Conservation (phyloP, 805 yeast species). For the Spathaspora boniae region DNA sequence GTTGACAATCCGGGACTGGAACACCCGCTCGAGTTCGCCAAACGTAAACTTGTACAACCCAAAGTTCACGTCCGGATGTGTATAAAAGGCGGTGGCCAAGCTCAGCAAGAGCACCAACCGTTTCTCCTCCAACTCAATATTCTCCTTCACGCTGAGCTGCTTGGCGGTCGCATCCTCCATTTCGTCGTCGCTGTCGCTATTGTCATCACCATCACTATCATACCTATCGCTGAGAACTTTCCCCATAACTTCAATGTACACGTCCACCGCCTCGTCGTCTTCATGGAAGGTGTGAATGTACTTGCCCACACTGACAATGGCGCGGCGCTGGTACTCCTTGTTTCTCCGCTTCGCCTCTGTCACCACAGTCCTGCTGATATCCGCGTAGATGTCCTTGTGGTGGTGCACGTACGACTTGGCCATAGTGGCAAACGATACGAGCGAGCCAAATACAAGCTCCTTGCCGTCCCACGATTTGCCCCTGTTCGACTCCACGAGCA, state of each 20-base stretch:
- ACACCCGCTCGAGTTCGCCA: slow-evolving; percentile 19
- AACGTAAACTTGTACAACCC: slow-evolving; percentile 26
- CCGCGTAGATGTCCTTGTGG: slow-evolving; percentile 24
- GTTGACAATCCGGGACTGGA: slow-evolving; percentile 24
- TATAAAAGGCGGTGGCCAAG: slow-evolving; percentile 29
- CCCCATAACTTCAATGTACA: slow-evolving; percentile 35
- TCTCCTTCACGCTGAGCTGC: slow-evolving; percentile 36
- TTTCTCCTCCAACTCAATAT: slow-evolving; percentile 48
- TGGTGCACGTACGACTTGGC: slow-evolving; percentile 32
- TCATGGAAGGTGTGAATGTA: slow-evolving; percentile 39
- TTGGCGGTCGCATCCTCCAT: slow-evolving; percentile 17
- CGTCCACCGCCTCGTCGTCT: slow-evolving; percentile 29
- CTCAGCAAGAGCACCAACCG: slow-evolving; percentile 35
- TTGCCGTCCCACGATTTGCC: slow-evolving; percentile 92
- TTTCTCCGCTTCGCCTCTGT: slow-evolving; percentile 68
- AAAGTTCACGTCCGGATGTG: slow-evolving; percentile 8
- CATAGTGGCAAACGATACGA: slow-evolving; percentile 55
- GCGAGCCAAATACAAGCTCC: slow-evolving; percentile 67
- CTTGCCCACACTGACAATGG: slow-evolving; percentile 50
- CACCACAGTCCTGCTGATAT: slow-evolving; percentile 43
- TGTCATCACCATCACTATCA: slow-evolving; percentile 34
- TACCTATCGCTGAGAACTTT: slow-evolving; percentile 36
- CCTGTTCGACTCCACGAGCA: slow-evolving; percentile 56
- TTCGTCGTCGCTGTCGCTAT: slow-evolving; percentile 22
- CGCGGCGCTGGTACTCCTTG: slow-evolving; percentile 55